These are phyloP conservation scores for Volvox reticuliferus DNA, from an alignment of 139 green algal species.

Conservation along the genomic window DNA sequence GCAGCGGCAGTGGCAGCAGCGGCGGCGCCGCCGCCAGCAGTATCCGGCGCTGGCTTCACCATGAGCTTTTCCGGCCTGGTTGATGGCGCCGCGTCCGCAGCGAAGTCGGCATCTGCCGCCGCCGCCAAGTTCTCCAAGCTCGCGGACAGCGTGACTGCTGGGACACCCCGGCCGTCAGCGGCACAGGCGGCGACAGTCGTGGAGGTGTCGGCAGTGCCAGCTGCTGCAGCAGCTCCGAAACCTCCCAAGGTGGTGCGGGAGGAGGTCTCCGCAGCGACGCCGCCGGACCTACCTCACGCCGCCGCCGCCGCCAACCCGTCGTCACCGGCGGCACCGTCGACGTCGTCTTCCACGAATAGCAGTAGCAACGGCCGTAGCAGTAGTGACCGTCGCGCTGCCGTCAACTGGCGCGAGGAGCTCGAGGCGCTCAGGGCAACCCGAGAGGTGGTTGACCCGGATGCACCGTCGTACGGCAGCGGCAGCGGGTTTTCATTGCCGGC, in stretches of 20 bases:
- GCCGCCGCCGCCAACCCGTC: background rate
- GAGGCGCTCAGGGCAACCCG: background rate
- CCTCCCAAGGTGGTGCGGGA: background rate
- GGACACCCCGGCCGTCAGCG: background rate
- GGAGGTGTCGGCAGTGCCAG: background rate
- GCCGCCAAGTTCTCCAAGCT: constrained; percentile 33
- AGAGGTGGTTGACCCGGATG: background rate
- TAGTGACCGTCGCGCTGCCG: background rate
- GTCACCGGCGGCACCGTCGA: background rate
- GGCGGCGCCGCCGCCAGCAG: background rate
- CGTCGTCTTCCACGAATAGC: background rate
- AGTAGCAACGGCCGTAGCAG: background rate
- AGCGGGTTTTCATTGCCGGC: background rate
- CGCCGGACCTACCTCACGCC: background rate
- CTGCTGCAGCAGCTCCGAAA: background rate
- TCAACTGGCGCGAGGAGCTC: constrained; percentile 39
- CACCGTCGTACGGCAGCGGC: background rate
- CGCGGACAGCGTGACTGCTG: background rate
- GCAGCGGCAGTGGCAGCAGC: background rate
- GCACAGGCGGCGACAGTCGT: background rate
- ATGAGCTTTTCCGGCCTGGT: constrained; percentile 19
- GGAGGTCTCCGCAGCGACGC: background rate
- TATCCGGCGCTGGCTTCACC: background rate
- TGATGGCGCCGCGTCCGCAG: background rate
- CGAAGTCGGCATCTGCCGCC: background rate